These are phyloP conservation scores for Fraxinus nigra DNA, from an alignment of 305 asterid species.

Conservation along the genomic window DNA sequence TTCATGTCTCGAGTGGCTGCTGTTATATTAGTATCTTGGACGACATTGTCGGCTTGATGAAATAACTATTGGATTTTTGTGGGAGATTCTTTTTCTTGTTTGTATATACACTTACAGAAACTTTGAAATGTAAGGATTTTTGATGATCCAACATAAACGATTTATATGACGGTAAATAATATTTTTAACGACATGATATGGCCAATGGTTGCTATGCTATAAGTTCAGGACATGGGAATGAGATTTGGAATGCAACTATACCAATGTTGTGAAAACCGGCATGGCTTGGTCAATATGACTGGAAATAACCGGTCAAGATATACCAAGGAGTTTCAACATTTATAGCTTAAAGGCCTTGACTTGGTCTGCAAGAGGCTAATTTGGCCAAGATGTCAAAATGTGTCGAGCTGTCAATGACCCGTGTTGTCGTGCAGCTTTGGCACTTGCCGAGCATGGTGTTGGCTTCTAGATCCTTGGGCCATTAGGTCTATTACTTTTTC, in stretches of 20 bases:
- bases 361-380: neutral
- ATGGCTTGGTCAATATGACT: neutral
- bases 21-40: neutral
- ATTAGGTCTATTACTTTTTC: neutral
- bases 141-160: too few species aligned
- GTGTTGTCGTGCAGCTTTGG: too few species aligned
- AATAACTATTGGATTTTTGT: neutral
- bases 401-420: neutral
- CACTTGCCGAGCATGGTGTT: too few species aligned
- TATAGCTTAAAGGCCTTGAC: neutral
- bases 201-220: neutral
- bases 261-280: neutral
- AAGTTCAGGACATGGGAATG: neutral
- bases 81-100: neutral
- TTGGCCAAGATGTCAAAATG: neutral
- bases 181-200: neutral
- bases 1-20: neutral
- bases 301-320: neutral
- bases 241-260: neutral
- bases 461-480: neutral
- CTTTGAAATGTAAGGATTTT: neutral
- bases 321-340: neutral
- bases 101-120: neutral
- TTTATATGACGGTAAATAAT: too few species aligned
- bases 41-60: neutral